A percentile compares a stretch with the other conserved stretches of the same genome.
Evolutionary conservation across 331 rosid species (phyloP).

Genomic region (Pyracantha coccinea): DNA sequence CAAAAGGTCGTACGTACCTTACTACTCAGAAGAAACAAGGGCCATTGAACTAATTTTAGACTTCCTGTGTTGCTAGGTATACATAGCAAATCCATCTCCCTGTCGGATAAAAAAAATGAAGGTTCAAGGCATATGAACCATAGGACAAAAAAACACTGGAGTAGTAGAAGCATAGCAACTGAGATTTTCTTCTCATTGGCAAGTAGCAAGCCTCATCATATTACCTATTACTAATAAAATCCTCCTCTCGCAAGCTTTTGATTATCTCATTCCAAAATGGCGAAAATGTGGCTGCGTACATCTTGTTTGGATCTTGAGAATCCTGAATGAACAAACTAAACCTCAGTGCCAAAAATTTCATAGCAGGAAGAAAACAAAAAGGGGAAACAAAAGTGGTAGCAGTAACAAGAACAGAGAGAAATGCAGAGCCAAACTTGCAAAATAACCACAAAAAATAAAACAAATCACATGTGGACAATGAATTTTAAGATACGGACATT

Average conservation of each 20-base stretch:
- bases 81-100: conserved; percentile 92
- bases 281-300: conserved; percentile 72
- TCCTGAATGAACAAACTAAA: conserved; percentile 35
- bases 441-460: neutral
- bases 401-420: neutral
- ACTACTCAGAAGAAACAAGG: conserved; percentile 94
- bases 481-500: neutral
- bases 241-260: conserved; percentile 92
- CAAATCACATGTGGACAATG: neutral
- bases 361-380: neutral
- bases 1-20: conserved; percentile 49
- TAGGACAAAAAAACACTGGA: conserved; percentile 1
- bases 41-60: conserved; percentile 92
- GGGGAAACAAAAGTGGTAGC: neutral
- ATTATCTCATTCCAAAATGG: conserved; percentile 98
- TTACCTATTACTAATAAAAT: conserved; percentile 83
- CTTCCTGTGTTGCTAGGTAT: conserved; percentile 93
- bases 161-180: neutral
- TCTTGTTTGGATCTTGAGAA: conserved; percentile 62
- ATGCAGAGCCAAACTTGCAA: neutral
- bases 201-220: conserved; percentile 15
- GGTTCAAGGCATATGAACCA: conserved; percentile 1
- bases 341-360: conserved; percentile 3
- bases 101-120: conserved; percentile 20
- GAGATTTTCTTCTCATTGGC: neutral